Conservation (phyloP, 306 rosid species). For the Prunus mira region DNA sequence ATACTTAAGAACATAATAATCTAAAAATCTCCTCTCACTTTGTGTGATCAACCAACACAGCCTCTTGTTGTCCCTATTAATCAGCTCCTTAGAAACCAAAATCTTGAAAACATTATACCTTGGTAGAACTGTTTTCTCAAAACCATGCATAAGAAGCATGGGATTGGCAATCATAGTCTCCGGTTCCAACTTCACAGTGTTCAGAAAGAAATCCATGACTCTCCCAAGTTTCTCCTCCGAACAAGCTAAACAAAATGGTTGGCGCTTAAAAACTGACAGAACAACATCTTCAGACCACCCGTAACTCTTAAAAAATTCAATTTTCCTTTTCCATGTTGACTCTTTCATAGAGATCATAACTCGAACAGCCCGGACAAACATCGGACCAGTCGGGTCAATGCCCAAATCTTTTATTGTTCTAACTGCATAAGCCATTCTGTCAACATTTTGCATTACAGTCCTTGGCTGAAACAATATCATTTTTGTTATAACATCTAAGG, state of each 20-base stretch:
- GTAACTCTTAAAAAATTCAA: constrained; percentile 17
- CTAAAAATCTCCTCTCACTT: background rate
- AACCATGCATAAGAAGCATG: background rate
- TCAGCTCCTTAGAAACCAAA: constrained; percentile 10
- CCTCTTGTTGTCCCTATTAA: background rate
- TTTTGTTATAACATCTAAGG: background rate
- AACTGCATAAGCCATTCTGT: constrained; percentile 2
- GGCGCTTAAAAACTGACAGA: background rate
- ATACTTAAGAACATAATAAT: constrained; percentile 13
- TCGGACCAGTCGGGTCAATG: background rate
- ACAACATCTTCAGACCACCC: constrained; percentile 25
- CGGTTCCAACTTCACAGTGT: constrained; percentile 12
- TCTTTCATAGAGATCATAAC: constrained; percentile 16
- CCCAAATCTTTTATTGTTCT: constrained; percentile 4
- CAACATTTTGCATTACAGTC: background rate
- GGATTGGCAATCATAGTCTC: background rate
- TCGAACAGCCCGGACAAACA: background rate
- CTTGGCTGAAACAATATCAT: background rate
- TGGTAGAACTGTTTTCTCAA: constrained; percentile 7
- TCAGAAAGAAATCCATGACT: constrained; percentile 13
- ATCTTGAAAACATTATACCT: constrained; percentile 18
- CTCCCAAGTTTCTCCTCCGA: constrained; percentile 22
- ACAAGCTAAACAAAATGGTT: constrained; percentile 11
- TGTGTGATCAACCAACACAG: background rate
- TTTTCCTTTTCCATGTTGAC: constrained; percentile 15